Conservation (phyloP, 306 rosid genomes). For the Chamaecrista fasciculata region DNA sequence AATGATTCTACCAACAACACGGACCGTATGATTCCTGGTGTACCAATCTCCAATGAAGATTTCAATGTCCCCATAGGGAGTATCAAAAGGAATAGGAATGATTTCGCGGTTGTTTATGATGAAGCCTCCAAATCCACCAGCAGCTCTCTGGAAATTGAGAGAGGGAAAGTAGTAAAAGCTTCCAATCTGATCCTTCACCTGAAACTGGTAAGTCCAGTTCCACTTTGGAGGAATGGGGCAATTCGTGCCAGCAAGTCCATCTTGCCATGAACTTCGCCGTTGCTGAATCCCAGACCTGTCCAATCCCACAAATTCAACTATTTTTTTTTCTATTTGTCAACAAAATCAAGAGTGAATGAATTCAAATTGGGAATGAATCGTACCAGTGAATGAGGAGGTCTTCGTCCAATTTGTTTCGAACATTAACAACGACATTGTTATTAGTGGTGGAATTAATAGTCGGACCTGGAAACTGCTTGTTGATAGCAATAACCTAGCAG, state of each 20-base stretch:
- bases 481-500: conserved; percentile 86
- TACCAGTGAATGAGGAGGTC: conserved; percentile 85
- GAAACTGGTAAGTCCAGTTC: conserved; percentile 76
- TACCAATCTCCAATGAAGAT: no score
- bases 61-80: conserved; percentile 52
- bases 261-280: conserved; percentile 88
- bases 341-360: neutral
- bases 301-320: conserved; percentile 26
- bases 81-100: conserved; percentile 76
- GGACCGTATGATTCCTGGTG: no score
- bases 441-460: conserved; percentile 79
- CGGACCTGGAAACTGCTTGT: conserved; percentile 85
- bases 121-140: conserved; percentile 73
- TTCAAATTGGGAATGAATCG: neutral
- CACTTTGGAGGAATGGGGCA: conserved; percentile 96
- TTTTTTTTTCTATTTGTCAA: neutral
- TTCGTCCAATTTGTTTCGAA: conserved; percentile 89
- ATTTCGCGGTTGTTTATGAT: conserved; percentile 57
- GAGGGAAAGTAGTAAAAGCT: conserved; percentile 58
- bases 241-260: conserved; percentile 89
- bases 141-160: conserved; percentile 51
- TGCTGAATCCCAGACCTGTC: conserved; percentile 92
- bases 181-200: conserved; percentile 84
- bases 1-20: no score
- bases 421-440: conserved; percentile 79